Percentiles rank a stretch among this genome's conserved stretches.
Conservation (phyloP, 768 basidiomycete genomes). For the Piloderma croceum region DNA sequence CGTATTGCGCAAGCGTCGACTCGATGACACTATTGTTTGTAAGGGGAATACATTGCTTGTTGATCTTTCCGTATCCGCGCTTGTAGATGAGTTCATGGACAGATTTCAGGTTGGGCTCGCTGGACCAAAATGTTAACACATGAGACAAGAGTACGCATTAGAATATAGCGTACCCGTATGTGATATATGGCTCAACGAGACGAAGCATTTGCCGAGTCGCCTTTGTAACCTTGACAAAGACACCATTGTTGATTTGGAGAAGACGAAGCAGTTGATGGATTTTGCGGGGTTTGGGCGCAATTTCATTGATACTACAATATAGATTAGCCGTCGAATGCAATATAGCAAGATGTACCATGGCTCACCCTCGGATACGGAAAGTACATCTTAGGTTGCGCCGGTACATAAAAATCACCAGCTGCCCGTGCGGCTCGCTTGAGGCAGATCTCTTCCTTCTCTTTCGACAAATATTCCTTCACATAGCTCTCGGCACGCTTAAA, state of each 20-base stretch:
- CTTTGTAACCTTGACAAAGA: constrained; percentile 64
- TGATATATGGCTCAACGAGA: constrained; percentile 63
- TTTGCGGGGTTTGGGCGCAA: constrained; percentile 93
- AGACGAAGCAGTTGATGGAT: constrained; percentile 97
- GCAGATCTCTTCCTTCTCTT: constrained; percentile 95
- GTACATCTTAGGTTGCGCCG: constrained; percentile 94
- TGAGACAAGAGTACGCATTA: constrained; percentile 42
- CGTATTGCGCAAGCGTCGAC: constrained; percentile 51
- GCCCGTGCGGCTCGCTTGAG: constrained; percentile 87
- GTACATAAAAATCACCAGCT: constrained; percentile 74
- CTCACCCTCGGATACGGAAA: constrained; percentile 95
- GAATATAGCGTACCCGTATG: constrained; percentile 74
- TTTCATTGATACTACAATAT: constrained; percentile 66
- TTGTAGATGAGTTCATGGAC: constrained; percentile 98
- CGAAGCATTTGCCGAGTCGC: constrained; percentile 68
- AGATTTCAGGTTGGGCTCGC: constrained; percentile 58
- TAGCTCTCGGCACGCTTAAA: constrained; percentile 99
- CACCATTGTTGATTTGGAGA: constrained; percentile 70
- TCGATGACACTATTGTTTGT: constrained; percentile 61
- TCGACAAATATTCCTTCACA: constrained; percentile 90
- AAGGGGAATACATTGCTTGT: constrained; percentile 62
- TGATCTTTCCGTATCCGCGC: constrained; percentile 84
- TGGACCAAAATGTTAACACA: too few relatives aligned
- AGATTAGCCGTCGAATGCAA: constrained; percentile 7
- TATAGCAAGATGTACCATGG: constrained; percentile 12